Evolutionary conservation across 257 asterid species (phyloP), one percentile per base, ranked within the genome.

Genomic region (Nicotiana sylvestris): DNA sequence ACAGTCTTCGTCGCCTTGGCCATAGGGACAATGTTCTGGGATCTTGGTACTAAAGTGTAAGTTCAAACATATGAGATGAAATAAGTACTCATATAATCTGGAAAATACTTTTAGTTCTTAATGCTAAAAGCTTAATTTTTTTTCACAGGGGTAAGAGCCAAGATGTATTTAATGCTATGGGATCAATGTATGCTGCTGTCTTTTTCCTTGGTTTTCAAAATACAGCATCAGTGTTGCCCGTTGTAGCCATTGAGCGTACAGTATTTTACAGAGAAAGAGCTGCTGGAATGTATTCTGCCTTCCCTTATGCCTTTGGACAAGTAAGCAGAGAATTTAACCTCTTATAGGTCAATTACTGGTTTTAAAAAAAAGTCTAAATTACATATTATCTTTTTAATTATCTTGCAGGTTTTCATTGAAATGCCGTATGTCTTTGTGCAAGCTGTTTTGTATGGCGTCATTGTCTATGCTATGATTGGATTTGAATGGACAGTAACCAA

Each of bases 1-100:
- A 93, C 99, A 69, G 76, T 84, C 12, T 12, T 82, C 89, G 89
- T 92, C 7, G 97, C 92, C 68, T 67, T 94, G 66, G 82, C 85
- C n/a, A 91, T 92, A 15, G 97, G 98, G 67, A 84, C 98, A 49
- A 90, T 94, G 83, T 94, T 92, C 82, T 92, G 98, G 97, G 89
- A 92, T 61, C 91, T 91, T 43, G 98, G 97, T 69, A 64, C 83
- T 4, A 89, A 80, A 84, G 85, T 82, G 97, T 91, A 89, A 89
- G 89, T 82, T 16, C 10, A 62, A 16, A 6, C 30, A 10, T 37
- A 58, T 39, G 49, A 43, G 56, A 18, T 25, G 35, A 15, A 56
- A 3, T 18, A 30, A 4, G 5, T 18, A 4, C 46, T 39, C n/a
- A 70, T 70, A 49, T 43, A 30, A 17, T 61, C 21, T 18, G 21